Evolutionary conservation across 805 yeast genomes (phyloP), one percentile per base, ranked within the genome.

Genomic region (Maudiozyma bulderi): DNA sequence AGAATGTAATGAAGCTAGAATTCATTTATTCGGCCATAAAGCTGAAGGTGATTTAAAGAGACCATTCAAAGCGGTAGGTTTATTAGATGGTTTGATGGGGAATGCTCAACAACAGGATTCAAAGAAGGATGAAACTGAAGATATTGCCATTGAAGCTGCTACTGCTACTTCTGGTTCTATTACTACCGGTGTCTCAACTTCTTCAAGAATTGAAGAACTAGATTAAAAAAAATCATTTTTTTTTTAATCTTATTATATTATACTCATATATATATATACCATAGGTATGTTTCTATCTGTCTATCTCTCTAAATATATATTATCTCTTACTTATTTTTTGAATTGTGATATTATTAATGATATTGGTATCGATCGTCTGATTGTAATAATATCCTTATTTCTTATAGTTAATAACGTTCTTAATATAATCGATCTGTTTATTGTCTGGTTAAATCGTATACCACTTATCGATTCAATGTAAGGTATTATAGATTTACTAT

Each of bases 31-130:
- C 62, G 91, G 91, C 58, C 72, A 77, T 62, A 78, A 90, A 40
- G 93, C 96, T 29, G 61, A 77, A 44, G 97, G 96, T 58, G 96
- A 86, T 60, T 80, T 89, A 71, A 86, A 88, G 80, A 86, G 99
- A 76, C 99, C 99, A 41, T 91, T 93, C 83, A 86, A 87, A 76
- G 81, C 91, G 52, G 81, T 89, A 46, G 81, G 91, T 46, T 67
- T 91, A 71, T 79, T 88, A 56, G 88, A 90, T 50, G 78, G 72
- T 45, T 50, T 54, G 32, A 29, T 50, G 44, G 31, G 46, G 7
- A 43, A 32, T 28, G 45, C 46, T 14, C 35, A 8, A 35, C 10
- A 11, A 11, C 13, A n/a, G 10, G 28, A 14, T 13, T 14, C 42
- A 20, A 39, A 39, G 42, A 35, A 35, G n/a, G 38, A 35, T 20